Base-by-base conservation (phyloP, 176 grass and related monocot genomes). In the Neostapfia colusana region DNA sequence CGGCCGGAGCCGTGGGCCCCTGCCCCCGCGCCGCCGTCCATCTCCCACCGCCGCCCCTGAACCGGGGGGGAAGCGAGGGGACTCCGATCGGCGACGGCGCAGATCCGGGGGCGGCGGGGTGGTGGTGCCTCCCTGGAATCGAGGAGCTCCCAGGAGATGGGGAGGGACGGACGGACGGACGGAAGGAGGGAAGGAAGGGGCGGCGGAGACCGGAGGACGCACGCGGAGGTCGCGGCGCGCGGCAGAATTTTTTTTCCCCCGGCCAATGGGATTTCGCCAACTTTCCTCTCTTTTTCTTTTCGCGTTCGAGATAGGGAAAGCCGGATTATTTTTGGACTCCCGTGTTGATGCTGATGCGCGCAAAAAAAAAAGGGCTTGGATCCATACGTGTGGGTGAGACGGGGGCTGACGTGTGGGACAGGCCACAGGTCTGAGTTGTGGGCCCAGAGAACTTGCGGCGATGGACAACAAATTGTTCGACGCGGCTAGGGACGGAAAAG, bases 11-110 rank as follows among this genome's bases (percentile, higher is more conserved):
- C 34, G 72, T 72, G 75, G 31, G 31, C 31, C 31, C 31, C 31
- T 1, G 31, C 31, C 11, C 81, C 87, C 68, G 78, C 82, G 75
- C 75, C 63, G 85, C 85, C 79, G 80, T 87, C 84, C 89, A 91
- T 91, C 87, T 83, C 83, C 65, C 67, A 24, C 66, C 83, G 65
- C 78, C 74, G 77, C 44, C 74, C 68, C 51, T 31, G 13, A 28
- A 42, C 59, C 46, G 37, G 34, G 56, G 51, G 42, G 38, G 50
- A 60, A 61, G 61, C 48, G 18, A 15, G 49, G 76, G 76, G 50
- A 1, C 53, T 78, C 81, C 69, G 68, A 64, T 61, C 70, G 49
- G 82, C 49, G 76, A 39, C 75, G 66, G 70, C 44, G 68, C 76
- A 66, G 81, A 69, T 79, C n/a, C n/a, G n/a, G n/a, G 2, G 31